Conservation (phyloP, 495 filamentous ascomycete genomes). For the Xylaria palmicola region DNA sequence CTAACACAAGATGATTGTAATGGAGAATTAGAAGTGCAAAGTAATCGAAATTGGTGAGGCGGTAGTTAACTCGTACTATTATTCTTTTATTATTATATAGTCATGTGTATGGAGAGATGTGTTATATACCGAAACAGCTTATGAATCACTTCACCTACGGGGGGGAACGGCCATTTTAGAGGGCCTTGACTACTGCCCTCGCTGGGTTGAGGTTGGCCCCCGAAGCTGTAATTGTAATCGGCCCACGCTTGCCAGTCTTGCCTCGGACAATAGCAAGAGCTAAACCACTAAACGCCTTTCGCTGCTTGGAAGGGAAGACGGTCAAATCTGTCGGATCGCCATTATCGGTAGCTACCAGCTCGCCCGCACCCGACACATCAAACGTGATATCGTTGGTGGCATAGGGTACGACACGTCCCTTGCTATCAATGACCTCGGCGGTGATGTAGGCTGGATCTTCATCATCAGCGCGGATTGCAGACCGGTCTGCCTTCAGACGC, state of each 20-base stretch:
- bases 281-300: slow-evolving; percentile 40
- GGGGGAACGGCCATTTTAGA: neutral
- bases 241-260: slow-evolving; percentile 21
- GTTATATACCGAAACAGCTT: neutral
- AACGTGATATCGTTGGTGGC: slow-evolving; percentile 14
- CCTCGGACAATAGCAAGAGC: slow-evolving; percentile 37
- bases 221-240: slow-evolving; percentile 30
- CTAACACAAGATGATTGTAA: too few relatives aligned
- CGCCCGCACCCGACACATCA: slow-evolving; percentile 29
- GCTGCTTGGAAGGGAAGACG: slow-evolving; percentile 31
- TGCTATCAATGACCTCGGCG: slow-evolving; percentile 12
- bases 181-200: neutral
- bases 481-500: slow-evolving; percentile 2
- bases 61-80: too few relatives aligned
- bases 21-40: too few relatives aligned
- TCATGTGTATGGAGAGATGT: neutral
- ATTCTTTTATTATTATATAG: neutral
- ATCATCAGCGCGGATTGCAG: slow-evolving; percentile 1
- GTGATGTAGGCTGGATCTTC: slow-evolving; percentile 5
- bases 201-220: slow-evolving; percentile 24
- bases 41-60: too few relatives aligned
- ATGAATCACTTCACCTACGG: neutral
- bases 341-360: slow-evolving; percentile 43
- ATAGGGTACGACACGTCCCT: neutral
- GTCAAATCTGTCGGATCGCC: slow-evolving; percentile 40